Evolutionary conservation across 257 asterid genomes (phyloP).

Genomic region (Leonotis leonurus): DNA sequence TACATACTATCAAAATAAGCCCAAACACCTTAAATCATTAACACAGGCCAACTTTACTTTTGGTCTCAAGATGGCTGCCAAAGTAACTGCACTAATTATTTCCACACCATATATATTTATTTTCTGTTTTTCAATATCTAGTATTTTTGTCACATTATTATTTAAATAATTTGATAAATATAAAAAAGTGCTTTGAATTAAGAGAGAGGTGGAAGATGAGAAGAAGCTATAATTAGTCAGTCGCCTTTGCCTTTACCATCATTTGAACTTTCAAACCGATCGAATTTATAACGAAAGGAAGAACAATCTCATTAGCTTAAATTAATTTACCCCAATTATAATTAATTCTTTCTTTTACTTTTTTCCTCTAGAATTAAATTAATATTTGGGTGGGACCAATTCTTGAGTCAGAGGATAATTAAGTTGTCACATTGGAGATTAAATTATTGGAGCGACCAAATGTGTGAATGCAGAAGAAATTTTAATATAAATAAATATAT

Average conservation of each 20-base stretch:
- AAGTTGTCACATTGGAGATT: slow-evolving; percentile 23
- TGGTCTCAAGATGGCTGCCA: slow-evolving; percentile 37
- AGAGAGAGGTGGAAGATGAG: slow-evolving; percentile 18
- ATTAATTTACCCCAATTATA: slow-evolving; percentile 30
- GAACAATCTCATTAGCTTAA: slow-evolving; percentile 27
- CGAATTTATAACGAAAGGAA: slow-evolving; percentile 23
- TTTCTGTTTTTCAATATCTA: no score
- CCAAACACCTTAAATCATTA: slow-evolving; percentile 43
- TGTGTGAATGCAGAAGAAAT: not conserved
- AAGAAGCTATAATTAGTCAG: slow-evolving; percentile 43
- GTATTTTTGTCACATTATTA: not conserved
- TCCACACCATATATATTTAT: no score
- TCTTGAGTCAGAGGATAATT: slow-evolving; percentile 29
- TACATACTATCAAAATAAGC: slow-evolving; percentile 5
- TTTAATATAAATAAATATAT: no score
- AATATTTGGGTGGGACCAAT: slow-evolving; percentile 16
- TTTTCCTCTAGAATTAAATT: slow-evolving; percentile 10
- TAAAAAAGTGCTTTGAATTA: not conserved
- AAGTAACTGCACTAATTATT: not conserved
- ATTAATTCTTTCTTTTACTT: slow-evolving; percentile 6
- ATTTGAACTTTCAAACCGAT: slow-evolving; percentile 43
- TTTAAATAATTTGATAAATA: no score
- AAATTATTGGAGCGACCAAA: not conserved
- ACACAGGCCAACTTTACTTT: slow-evolving; percentile 18
- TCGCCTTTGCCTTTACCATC: slow-evolving; percentile 48